Evolutionary conservation across 129 eudicot genomes (phyloP).

Genomic region (Flaveria ramosissima): DNA sequence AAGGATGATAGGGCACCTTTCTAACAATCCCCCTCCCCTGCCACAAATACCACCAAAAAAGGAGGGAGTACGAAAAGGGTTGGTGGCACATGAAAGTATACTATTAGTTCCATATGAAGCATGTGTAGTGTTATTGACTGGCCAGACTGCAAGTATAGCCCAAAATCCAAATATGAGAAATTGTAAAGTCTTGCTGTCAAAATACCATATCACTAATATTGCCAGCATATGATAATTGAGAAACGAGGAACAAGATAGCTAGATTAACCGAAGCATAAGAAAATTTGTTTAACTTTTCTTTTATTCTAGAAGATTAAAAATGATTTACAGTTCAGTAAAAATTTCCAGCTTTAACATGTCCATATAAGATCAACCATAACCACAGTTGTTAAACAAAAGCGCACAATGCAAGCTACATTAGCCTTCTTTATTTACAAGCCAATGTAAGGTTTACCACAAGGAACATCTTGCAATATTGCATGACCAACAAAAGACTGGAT

Average conservation of each 20-base stretch:
- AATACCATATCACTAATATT: neutral
- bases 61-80: neutral
- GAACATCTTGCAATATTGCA: slow-evolving; percentile 14
- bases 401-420: slow-evolving; percentile 6
- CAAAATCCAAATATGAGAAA: neutral
- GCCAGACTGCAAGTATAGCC: slow-evolving; percentile 11
- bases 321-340: neutral
- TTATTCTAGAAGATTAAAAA: slow-evolving; percentile 29
- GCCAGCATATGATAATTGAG: neutral
- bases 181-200: neutral
- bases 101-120: neutral
- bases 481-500: slow-evolving; percentile 6
- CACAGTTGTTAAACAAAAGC: slow-evolving; percentile 12
- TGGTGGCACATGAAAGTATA: slow-evolving; percentile 6
- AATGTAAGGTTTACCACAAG: neutral
- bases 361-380: slow-evolving; percentile 17
- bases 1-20: no score
- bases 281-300: neutral
- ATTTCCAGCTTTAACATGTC: slow-evolving; percentile 8
- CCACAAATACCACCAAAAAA: neutral
- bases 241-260: neutral
- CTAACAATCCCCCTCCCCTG: neutral
- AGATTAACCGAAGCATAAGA: neutral
- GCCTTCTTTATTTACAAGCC: neutral
- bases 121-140: neutral